phyloP scores from a whole-genome alignment of 371 early-diverging fungal genomes.

The Actinomortierella wolfii region DNA sequence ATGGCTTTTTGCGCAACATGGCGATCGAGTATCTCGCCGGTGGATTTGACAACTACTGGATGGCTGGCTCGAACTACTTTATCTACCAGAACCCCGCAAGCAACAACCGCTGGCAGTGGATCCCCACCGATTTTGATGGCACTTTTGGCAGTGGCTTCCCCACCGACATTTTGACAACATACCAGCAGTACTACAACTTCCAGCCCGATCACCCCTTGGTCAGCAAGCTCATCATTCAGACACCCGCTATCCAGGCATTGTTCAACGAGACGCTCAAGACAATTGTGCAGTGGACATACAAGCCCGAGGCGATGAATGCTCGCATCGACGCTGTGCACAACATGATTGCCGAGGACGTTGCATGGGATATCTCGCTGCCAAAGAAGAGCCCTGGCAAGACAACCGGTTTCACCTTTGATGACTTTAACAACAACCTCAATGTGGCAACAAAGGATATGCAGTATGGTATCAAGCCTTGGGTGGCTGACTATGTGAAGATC shows the following conservation, averaged over 20 bases:
- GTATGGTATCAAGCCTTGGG: constrained; percentile 37
- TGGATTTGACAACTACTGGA: constrained; percentile 54
- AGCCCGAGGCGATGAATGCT: constrained; percentile 49
- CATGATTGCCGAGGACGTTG: constrained; percentile 57
- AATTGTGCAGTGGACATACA: constrained; percentile 58
- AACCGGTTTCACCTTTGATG: constrained; percentile 45
- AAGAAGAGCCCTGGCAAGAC: constrained; percentile 52
- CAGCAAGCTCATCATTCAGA: constrained; percentile 43
- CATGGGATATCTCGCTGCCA: constrained; percentile 52
- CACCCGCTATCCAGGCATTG: constrained; percentile 26
- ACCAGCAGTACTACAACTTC: constrained; percentile 34
- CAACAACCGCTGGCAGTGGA: constrained; percentile 40
- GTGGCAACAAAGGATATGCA: constrained; percentile 38
- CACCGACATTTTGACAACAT: constrained; percentile 28
- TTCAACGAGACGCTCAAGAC: constrained; percentile 55
- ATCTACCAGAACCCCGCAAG: constrained; percentile 39
- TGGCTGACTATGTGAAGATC: not conserved
- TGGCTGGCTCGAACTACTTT: constrained; percentile 45
- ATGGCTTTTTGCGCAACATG: constrained; percentile 50
- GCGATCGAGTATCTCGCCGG: constrained; percentile 58
- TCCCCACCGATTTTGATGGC: constrained; percentile 58
- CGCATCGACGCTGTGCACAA: constrained; percentile 47
- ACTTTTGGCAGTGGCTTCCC: constrained; percentile 53
- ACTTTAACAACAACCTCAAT: constrained; percentile 50
- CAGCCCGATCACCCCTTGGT: constrained; percentile 36